phyloP scores from a whole-genome alignment of 805 yeast genomes.

The Starmerella powellii region DNA sequence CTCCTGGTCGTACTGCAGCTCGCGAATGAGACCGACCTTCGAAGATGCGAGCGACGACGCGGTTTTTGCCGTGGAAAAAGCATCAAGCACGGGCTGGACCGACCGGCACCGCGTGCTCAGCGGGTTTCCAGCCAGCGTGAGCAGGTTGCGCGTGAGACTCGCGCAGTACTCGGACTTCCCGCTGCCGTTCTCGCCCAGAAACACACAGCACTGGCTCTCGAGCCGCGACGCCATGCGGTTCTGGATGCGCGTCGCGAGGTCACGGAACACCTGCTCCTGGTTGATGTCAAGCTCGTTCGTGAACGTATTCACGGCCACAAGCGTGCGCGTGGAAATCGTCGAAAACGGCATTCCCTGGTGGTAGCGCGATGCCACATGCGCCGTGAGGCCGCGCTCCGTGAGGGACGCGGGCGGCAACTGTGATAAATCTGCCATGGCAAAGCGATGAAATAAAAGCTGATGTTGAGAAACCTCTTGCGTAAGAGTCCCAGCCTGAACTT shows the following conservation, averaged over 20 bases:
- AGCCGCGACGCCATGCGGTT: slow-evolving; percentile 30
- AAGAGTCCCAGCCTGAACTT: too few relatives aligned
- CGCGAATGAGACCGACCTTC: slow-evolving; percentile 44
- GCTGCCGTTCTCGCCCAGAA: slow-evolving; percentile 33
- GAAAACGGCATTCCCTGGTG: slow-evolving; percentile 34
- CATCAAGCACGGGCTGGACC: slow-evolving; percentile 30
- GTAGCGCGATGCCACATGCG: slow-evolving; percentile 34
- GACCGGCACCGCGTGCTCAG: slow-evolving; percentile 28
- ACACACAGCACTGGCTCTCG: slow-evolving; percentile 31
- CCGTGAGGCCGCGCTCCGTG: slow-evolving; percentile 33
- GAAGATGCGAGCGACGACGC: slow-evolving; percentile 31
- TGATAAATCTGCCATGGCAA: slow-evolving; percentile 27
- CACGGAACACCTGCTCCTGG: slow-evolving; percentile 30
- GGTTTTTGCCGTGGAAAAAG: slow-evolving; percentile 33
- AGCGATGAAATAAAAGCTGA: too few relatives aligned
- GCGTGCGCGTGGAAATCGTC: slow-evolving; percentile 30
- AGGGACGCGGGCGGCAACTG: slow-evolving; percentile 29
- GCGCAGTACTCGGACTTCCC: slow-evolving; percentile 32
- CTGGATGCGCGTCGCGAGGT: slow-evolving; percentile 31
- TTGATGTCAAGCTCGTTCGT: slow-evolving; percentile 28
- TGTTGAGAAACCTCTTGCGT: too few relatives aligned
- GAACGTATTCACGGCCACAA: slow-evolving; percentile 33
- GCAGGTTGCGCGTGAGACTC: slow-evolving; percentile 25
- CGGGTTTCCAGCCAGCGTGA: slow-evolving; percentile 30
- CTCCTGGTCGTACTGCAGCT: slow-evolving; percentile 38